phyloP scores from a whole-genome alignment of 2,329 filamentous ascomycete genomes.

The Aspergillus pseudoviridinutans region DNA sequence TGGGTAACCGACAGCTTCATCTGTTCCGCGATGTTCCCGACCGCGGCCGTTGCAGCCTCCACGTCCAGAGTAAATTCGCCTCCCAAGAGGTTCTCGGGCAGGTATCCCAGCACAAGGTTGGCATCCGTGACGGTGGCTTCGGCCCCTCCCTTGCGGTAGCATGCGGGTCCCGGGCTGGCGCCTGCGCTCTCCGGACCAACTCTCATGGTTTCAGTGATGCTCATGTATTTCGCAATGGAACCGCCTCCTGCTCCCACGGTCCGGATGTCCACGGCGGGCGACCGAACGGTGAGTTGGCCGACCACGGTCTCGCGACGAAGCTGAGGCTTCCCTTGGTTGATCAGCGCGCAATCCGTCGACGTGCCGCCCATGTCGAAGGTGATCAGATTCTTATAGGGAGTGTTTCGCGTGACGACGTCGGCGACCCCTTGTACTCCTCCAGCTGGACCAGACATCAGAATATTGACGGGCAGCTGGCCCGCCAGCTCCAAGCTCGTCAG shows the following conservation, averaged over 20 bases:
- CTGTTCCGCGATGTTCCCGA: constrained; percentile 43
- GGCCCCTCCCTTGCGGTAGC: constrained; percentile 46
- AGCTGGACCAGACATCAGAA: constrained; percentile 50
- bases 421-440: constrained; percentile 49
- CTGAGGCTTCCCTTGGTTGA: constrained; percentile 41
- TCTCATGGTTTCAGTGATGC: constrained; percentile 46
- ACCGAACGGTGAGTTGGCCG: constrained; percentile 42
- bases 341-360: constrained; percentile 47
- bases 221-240: constrained; percentile 47
- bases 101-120: constrained; percentile 46
- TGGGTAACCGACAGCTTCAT: constrained; percentile 43
- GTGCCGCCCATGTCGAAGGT: constrained; percentile 52
- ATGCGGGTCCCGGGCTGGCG: constrained; percentile 47
- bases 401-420: constrained; percentile 44
- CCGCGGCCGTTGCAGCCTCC: constrained; percentile 39
- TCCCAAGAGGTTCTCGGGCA: constrained; percentile 45
- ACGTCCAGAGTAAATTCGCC: constrained; percentile 46
- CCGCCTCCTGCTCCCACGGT: constrained; percentile 50
- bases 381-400: constrained; percentile 47
- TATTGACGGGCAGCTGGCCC: constrained; percentile 46
- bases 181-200: constrained; percentile 51
- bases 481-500: constrained; percentile 45
- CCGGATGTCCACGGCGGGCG: constrained; percentile 47
- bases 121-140: constrained; percentile 49
- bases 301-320: constrained; percentile 47